A percentile compares a stretch with the other conserved stretches of the same genome.
These are phyloP conservation scores for Candida boleticola DNA, from an alignment of 805 yeast species.

Conservation along the genomic window DNA sequence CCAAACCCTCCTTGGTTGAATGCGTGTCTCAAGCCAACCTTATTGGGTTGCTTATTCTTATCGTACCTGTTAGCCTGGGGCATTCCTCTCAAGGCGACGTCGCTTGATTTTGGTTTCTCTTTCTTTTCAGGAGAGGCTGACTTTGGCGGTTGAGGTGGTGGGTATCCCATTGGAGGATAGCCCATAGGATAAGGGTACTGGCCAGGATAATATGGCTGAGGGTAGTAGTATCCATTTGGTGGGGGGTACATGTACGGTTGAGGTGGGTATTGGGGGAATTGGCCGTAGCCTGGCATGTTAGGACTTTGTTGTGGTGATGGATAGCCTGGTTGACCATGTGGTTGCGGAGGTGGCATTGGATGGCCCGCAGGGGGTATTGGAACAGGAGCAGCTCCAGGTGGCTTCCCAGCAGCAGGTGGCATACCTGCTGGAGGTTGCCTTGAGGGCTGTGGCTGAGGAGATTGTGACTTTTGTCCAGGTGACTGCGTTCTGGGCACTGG, in stretches of 20 bases:
- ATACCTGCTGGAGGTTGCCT: no score
- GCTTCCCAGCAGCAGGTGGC: no score
- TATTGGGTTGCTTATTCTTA: constrained; percentile 45
- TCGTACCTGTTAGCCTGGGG: constrained; percentile 41
- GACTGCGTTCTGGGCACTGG: background rate
- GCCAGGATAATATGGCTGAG: background rate
- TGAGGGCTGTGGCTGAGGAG: constrained; percentile 5
- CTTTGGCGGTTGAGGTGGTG: constrained; percentile 5
- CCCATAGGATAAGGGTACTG: constrained; percentile 6
- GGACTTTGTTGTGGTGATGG: constrained; percentile 17
- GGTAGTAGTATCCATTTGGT: constrained; percentile 10
- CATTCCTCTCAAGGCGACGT: constrained; percentile 43
- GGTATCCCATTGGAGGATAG: constrained; percentile 5
- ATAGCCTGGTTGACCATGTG: constrained; percentile 1
- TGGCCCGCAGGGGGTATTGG: constrained; percentile 3
- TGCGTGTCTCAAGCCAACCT: constrained; percentile 61
- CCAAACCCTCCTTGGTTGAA: constrained; percentile 69
- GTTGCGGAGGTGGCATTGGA: constrained; percentile 2
- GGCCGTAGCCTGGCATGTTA: constrained; percentile 8
- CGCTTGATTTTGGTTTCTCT: constrained; percentile 26
- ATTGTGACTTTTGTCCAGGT: background rate
- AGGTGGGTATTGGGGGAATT: constrained; percentile 3
- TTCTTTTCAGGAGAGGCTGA: background rate
- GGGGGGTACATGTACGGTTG: constrained; percentile 10
- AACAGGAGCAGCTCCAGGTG: background rate